Base-by-base conservation (phyloP, 2,329 filamentous ascomycete species). In the Dactylellina haptotyla region DNA sequence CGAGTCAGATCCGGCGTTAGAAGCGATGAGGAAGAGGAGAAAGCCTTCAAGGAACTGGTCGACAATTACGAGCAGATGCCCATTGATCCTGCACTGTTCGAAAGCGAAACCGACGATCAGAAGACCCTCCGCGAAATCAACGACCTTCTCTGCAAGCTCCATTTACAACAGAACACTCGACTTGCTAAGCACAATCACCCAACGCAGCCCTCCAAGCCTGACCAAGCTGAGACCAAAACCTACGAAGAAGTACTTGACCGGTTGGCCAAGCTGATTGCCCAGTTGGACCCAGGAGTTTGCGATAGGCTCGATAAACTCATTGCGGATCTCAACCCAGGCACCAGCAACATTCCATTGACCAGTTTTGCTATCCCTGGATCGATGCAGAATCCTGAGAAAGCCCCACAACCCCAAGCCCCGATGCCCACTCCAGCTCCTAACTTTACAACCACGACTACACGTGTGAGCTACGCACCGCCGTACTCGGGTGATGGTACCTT, bases 61-160 rank as follows among this genome's bases (percentile, higher is more conserved):
- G 61, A 73, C 14, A 61, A 25, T 3, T 73, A 66, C 25, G 69
- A 73, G 41, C 61, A 53, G 4, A 50, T 66, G 23, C 61, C 69
- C 1, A 62, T 73, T 3, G 69, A 73, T 23, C 69, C 69, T 1
- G 69, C 69, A 8, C 30, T 73, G 25, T 73, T 73, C 37, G 69
- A 72, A 46, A 20, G 48, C 37, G 69, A 73, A 50, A 61, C 30
- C 14, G 46, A 61, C 9, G 66, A 23, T 20, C 61, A 73, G 6
- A 66, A 57, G 12, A 48, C 61, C 3, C 61, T 73, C 18, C 26
- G 69, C 26, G 61, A 45, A 32, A 73, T 73, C 10, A 73, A 56
- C 20, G 69, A 73, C 20, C 4, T 57, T 1, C 46, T 73, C 14
- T 16, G 32, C 0, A 48, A 61, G 2, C 48, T 66, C 9, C 39